Base-by-base conservation (phyloP, 2,329 filamentous ascomycete species). In the Fonsecaea pedrosoi region DNA sequence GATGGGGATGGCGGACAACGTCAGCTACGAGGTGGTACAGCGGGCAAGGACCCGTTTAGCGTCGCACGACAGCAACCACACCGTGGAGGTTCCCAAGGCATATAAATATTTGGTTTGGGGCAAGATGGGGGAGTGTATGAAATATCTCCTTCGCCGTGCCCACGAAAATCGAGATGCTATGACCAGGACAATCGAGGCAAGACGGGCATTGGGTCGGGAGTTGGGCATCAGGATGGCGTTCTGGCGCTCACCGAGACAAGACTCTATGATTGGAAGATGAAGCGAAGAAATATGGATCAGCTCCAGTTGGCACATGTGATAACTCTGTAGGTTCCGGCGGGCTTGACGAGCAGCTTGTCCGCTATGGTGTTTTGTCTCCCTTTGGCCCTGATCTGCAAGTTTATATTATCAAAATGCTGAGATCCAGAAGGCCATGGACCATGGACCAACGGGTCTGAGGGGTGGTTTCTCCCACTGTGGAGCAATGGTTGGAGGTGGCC, bases 111-210 rank as follows among this genome's bases (percentile, higher is more conserved):
- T 84, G 58, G 82, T 83, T 2, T 88, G 85, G 85, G 86, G 86
- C 0, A 81, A 77, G 3, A 81, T 86, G 75, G 79, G 78, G 2
- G 92, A 97, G 81, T 97, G 94, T 78, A 87, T 97, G 72, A 91
- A 92, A 77, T 96, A 90, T 77, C 78, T 90, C 54, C 74, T 87
- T 40, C 75, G 86, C 48, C 73, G 85, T 56, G 86, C 86, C n/a
- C 82, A 82, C 60, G 86, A 87, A 79, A 88, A 88, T 75, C 85
- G 85, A 71, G 87, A 89, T 78, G 86, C 87, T 4, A 84, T 86
- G 54, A 78, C 80, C 18, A 77, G 87, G 63, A 88, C 86, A 1
- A 77, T 75, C 56, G 84, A 83, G 65, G 85, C 83, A 21, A 77
- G 82, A 64, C 74, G 71, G 59, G 85, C 84, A 9, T 85, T 87